Conservation (phyloP, 108 stramenopile genomes). For the Cyclotella cryptica region DNA sequence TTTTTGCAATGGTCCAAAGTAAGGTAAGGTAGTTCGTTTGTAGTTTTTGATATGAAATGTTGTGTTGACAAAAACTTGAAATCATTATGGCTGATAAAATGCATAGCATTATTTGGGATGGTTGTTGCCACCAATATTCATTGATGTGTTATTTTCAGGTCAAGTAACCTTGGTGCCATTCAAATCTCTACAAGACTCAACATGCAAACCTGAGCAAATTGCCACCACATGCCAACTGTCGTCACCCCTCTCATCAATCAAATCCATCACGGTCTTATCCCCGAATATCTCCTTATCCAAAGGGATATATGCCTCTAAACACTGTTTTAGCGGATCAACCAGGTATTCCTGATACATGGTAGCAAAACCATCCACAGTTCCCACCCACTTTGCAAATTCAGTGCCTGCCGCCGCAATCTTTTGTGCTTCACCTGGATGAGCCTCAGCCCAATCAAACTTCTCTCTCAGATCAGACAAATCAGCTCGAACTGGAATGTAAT, state of each 20-base stretch:
- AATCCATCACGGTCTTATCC: conserved; percentile 34
- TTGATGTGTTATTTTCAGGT: not conserved
- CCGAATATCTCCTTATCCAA: conserved; percentile 9
- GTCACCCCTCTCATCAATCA: conserved; percentile 26
- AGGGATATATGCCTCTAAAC: conserved; percentile 36
- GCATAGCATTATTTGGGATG: not conserved
- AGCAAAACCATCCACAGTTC: conserved; percentile 20
- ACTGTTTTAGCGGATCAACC: conserved; percentile 15
- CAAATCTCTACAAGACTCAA: conserved; percentile 18
- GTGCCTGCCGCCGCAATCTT: conserved; percentile 26
- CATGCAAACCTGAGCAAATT: conserved; percentile 28
- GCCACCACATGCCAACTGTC: conserved; percentile 28
- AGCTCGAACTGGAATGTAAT: conserved; percentile 43
- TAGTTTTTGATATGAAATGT: too few species aligned
- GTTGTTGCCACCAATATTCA: too few species aligned
- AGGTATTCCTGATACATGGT: conserved; percentile 13
- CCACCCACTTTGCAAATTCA: conserved; percentile 7
- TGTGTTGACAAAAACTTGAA: too few species aligned
- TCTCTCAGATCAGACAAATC: conserved; percentile 41
- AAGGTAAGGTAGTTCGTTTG: too few species aligned
- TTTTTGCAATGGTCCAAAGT: too few species aligned
- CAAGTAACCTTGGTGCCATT: not conserved
- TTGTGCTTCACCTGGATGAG: conserved; percentile 13
- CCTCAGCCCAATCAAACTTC: conserved; percentile 41
- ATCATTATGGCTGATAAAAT: too few species aligned